These are phyloP conservation scores for Alternaria ventricosa DNA, from an alignment of 2,329 filamentous ascomycete genomes.

Conservation along the genomic window DNA sequence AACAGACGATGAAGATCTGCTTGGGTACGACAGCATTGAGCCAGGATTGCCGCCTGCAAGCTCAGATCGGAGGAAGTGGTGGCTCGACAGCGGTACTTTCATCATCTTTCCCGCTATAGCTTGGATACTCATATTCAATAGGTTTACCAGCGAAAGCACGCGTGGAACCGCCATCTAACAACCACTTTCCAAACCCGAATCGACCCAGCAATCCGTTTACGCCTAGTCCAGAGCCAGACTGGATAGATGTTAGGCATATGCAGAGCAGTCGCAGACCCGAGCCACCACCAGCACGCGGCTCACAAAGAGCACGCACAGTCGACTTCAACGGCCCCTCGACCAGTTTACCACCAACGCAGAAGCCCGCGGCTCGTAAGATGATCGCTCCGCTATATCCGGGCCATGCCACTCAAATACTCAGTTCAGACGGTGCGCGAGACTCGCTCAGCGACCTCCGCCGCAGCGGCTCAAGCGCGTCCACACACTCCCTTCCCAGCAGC, in stretches of 20 bases:
- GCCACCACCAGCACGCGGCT: constrained; percentile 41
- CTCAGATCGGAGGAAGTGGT: constrained; percentile 69
- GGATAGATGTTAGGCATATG: constrained; percentile 64
- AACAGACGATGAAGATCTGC: constrained; percentile 77
- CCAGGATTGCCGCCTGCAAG: constrained; percentile 72
- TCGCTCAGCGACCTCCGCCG: constrained; percentile 30
- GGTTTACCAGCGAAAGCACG: constrained; percentile 77
- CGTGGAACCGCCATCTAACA: constrained; percentile 68
- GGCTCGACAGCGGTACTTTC: constrained; percentile 66
- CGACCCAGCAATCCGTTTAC: constrained; percentile 84
- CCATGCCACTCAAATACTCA: constrained; percentile 26
- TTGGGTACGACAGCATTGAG: constrained; percentile 82
- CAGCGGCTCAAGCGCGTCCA: constrained; percentile 33
- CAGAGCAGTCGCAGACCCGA: constrained; percentile 29
- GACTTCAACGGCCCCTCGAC: constrained; percentile 40
- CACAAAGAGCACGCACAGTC: constrained; percentile 35
- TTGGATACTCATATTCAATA: constrained; percentile 40
- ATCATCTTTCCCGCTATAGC: constrained; percentile 55
- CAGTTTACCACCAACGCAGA: constrained; percentile 22
- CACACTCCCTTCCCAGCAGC: constrained; percentile 36
- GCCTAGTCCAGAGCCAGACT: constrained; percentile 77
- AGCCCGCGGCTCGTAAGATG: constrained; percentile 37
- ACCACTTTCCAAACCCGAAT: constrained; percentile 72
- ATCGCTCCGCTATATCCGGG: constrained; percentile 37
- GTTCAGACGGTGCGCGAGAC: constrained; percentile 30